Conservation (phyloP, 1,284 basidiomycete species). For the Sparassis latifolia region DNA sequence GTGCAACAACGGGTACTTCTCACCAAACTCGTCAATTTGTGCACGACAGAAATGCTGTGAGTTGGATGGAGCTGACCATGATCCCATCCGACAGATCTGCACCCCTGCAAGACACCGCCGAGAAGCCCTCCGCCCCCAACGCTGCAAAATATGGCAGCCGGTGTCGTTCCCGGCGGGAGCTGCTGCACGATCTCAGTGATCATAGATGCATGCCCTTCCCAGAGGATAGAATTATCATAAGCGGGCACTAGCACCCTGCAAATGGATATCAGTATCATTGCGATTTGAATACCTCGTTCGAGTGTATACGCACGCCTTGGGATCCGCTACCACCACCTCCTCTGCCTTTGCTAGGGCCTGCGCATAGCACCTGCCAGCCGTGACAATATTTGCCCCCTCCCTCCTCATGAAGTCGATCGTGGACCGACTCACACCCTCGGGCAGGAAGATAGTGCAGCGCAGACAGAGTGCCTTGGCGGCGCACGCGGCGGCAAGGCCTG, state of each 20-base stretch:
- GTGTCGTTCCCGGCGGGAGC: slow-evolving; percentile 36
- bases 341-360: slow-evolving; percentile 47
- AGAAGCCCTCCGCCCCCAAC: slow-evolving; percentile 70
- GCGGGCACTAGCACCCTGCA: slow-evolving; percentile 58
- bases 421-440: slow-evolving; percentile 39
- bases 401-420: slow-evolving; percentile 44
- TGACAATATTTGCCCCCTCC: slow-evolving; percentile 49
- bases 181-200: slow-evolving; percentile 54
- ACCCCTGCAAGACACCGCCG: slow-evolving; percentile 62
- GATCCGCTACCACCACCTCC: slow-evolving; percentile 28
- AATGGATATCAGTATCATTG: not conserved
- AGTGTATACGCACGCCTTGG: slow-evolving; percentile 43
- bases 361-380: slow-evolving; percentile 48
- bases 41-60: not conserved
- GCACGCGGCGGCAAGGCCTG: slow-evolving; percentile 62
- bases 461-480: slow-evolving; percentile 48
- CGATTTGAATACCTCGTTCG: no score
- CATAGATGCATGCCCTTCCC: slow-evolving; percentile 72
- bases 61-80: slow-evolving; percentile 35
- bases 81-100: slow-evolving; percentile 54
- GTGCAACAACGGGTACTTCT: slow-evolving; percentile 53
- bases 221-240: slow-evolving; percentile 60
- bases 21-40: not conserved
- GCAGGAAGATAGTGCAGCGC: slow-evolving; percentile 62
- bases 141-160: slow-evolving; percentile 69